phyloP scores from a whole-genome alignment of 225 moss, liverwort and hornwort genomes.

The Sphagnum contortum region DNA sequence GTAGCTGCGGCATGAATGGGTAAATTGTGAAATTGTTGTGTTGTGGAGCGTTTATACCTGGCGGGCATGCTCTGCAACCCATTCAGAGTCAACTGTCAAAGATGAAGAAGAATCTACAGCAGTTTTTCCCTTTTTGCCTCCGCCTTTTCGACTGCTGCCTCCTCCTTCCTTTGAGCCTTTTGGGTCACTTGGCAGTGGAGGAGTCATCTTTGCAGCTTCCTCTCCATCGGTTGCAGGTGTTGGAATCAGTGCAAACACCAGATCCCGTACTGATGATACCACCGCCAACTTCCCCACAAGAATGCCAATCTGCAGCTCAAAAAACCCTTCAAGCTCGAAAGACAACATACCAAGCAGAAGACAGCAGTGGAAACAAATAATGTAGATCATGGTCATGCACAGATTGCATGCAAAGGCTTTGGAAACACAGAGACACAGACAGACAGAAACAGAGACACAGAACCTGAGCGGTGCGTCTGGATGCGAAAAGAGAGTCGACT shows the following conservation, averaged over 20 bases:
- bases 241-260: slow-evolving; percentile 69
- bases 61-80: slow-evolving; percentile 87
- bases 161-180: slow-evolving; percentile 38
- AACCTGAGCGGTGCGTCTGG: slow-evolving; percentile 64
- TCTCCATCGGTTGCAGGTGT: slow-evolving; percentile 87
- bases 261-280: slow-evolving; percentile 59
- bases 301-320: slow-evolving; percentile 52
- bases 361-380: not conserved
- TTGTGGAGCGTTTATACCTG: slow-evolving; percentile 28
- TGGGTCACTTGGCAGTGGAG: slow-evolving; percentile 16
- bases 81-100: slow-evolving; percentile 49
- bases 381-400: no score
- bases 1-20: not conserved
- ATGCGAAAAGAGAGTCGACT: slow-evolving; percentile 54
- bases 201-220: slow-evolving; percentile 47
- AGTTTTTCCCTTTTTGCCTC: slow-evolving; percentile 37
- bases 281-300: slow-evolving; percentile 71
- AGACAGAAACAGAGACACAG: not conserved
- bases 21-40: not conserved
- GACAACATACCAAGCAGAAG: not conserved
- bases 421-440: no score
- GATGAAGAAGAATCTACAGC: slow-evolving; percentile 27
- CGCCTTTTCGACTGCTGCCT: slow-evolving; percentile 32
- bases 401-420: no score
- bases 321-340: slow-evolving; percentile 1